Base-by-base conservation (phyloP, 2,329 filamentous ascomycete species). In the Exophiala oligosperma region DNA sequence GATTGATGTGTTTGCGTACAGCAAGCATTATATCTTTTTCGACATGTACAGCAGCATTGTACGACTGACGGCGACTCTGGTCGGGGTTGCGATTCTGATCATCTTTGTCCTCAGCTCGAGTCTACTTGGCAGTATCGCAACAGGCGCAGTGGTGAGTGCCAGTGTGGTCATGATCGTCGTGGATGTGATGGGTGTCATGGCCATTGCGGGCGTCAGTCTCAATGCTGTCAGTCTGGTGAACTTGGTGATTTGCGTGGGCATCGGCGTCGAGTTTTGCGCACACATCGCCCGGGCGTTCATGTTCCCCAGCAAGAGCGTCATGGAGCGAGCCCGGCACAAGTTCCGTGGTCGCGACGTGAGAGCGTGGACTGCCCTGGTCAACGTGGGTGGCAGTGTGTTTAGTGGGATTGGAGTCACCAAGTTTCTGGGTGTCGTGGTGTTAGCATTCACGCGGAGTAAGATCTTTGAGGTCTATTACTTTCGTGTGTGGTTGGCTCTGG, bases 401-500 rank as follows among this genome's bases (percentile, higher is more conserved):
- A 95, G 90, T 32, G 94, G 94, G 1, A 99, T 99, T 72, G 97
- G 93, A 0, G 81, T 99, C 52, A 99, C 94, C 1, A 99, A 99
- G 75, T 82, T 99, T 1, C 79, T 99, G 1, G 94, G 94, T 2
- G 93, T 99, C 0, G 88, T 83, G 47, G 94, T 99, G 37, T 79
- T 99, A 21, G 94, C 94, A 0, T 99, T 97, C 70, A 99, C 94
- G 6, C 81, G 90, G 52, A 96, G 91, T 73, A 99, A 97, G 84
- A 99, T 99, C 70, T 99, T 99, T 69, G 95, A 99, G 78, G 91
- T 99, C 57, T 99, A 99, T 77, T 99, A 99, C 76, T 99, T 99
- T 81, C 84, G 94, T 44, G 90, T 99, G 44, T 99, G 94, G 94
- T 79, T 97, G 17, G 89, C 92, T 5, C 83, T 99, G 54, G 92